Conservation (phyloP, 2,329 filamentous ascomycete species). For the Trichoderma sp. region DNA sequence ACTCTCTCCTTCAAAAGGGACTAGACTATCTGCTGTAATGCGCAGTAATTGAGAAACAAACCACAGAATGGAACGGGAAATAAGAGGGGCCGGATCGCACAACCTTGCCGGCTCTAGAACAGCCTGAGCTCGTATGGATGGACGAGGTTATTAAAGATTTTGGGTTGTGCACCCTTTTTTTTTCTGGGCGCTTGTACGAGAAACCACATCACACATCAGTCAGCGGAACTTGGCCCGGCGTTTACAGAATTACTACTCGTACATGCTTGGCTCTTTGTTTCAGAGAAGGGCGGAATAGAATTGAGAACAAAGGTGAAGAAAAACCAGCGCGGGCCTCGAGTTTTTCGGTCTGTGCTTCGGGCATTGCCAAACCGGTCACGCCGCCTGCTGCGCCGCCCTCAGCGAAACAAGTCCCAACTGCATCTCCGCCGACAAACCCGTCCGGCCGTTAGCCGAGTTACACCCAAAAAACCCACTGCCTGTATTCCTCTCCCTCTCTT, state of each 20-base stretch:
- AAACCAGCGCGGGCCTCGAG: neutral
- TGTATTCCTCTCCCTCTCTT: neutral
- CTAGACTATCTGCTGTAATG: neutral
- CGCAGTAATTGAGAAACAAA: neutral
- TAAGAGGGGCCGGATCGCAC: neutral
- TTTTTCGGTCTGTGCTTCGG: neutral
- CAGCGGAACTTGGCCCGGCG: neutral
- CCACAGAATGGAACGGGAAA: neutral
- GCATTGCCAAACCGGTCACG: neutral
- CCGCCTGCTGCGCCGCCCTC: conserved; percentile 21
- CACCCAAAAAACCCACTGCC: neutral
- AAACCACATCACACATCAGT: neutral
- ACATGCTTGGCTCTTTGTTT: neutral
- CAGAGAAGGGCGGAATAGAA: neutral
- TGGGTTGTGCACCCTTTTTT: neutral
- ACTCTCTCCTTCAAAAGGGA: neutral
- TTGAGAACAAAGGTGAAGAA: neutral
- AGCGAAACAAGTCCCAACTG: conserved; percentile 5
- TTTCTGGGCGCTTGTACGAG: neutral
- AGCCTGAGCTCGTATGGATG: neutral
- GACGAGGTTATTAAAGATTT: neutral
- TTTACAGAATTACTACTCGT: neutral
- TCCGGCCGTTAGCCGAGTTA: neutral
- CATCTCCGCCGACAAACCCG: conserved; percentile 2
- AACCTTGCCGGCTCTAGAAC: neutral